Percentiles rank a stretch among this genome's conserved stretches.
Evolutionary conservation across 1,284 basidiomycete genomes (phyloP).

Genomic region (Austroboletus novae-zelandiae): DNA sequence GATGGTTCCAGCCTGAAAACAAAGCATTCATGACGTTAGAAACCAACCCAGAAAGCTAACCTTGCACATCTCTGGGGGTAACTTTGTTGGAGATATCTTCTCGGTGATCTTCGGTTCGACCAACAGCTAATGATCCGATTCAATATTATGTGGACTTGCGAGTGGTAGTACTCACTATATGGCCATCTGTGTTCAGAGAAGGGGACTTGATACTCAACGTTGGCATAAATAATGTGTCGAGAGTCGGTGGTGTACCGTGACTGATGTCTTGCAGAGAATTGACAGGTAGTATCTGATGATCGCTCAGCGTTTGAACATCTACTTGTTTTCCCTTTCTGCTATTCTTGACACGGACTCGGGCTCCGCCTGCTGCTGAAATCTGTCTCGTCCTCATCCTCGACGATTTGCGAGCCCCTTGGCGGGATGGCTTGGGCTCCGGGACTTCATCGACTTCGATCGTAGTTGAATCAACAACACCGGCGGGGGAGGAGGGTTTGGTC

Average conservation of each 20-base stretch:
- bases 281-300: not conserved
- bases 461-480: not conserved
- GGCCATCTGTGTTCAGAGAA: not conserved
- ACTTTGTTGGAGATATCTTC: not conserved
- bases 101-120: not conserved
- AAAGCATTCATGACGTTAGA: not conserved
- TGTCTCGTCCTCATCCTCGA: constrained; percentile 20
- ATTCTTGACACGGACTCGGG: constrained; percentile 3
- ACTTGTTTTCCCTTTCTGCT: constrained; percentile 7
- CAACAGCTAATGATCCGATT: constrained; percentile 5
- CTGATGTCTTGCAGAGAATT: not conserved
- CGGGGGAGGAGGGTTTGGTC: constrained; percentile 12
- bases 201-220: not conserved
- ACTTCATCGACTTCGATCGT: constrained; percentile 13
- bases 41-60: constrained; percentile 9
- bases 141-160: not conserved
- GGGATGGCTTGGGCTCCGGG: constrained; percentile 5
- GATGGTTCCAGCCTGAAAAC: constrained; percentile 9
- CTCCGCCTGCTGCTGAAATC: not conserved
- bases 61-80: constrained; percentile 6
- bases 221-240: not conserved
- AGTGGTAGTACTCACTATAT: constrained; percentile 11
- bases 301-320: not conserved
- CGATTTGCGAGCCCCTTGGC: constrained; percentile 16
- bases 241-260: not conserved